Evolutionary conservation across 805 yeast species (phyloP).

Genomic region (Wickerhamomyces alni): DNA sequence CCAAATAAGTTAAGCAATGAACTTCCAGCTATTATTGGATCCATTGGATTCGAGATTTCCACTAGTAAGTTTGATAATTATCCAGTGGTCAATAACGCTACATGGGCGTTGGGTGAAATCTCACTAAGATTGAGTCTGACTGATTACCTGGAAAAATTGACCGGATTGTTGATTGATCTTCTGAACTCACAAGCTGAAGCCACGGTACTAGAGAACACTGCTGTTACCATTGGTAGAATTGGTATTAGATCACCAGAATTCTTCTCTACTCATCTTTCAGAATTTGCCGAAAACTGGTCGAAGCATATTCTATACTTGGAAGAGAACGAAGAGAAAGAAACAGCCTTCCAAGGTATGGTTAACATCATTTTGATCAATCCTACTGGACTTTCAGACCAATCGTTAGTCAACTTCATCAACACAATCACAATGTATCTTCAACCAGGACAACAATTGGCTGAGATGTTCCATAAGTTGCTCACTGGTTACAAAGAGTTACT

Average conservation of each 20-base stretch:
- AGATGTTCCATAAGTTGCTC: slow-evolving; percentile 38
- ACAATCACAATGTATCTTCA: slow-evolving; percentile 51
- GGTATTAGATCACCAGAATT: slow-evolving; percentile 59
- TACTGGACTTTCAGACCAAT: slow-evolving; percentile 46
- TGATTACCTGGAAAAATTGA: slow-evolving; percentile 49
- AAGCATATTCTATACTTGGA: slow-evolving; percentile 57
- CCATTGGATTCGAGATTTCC: slow-evolving; percentile 64
- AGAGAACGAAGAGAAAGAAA: slow-evolving; percentile 84
- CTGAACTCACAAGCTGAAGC: slow-evolving; percentile 50
- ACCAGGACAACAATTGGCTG: slow-evolving; percentile 42
- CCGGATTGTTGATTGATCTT: slow-evolving; percentile 53
- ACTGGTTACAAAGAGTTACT: slow-evolving; percentile 40
- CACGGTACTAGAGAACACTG: slow-evolving; percentile 78
- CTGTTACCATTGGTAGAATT: slow-evolving; percentile 83
- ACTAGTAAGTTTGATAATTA: slow-evolving; percentile 41
- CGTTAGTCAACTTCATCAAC: slow-evolving; percentile 48
- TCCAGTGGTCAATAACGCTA: slow-evolving; percentile 80
- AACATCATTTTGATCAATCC: slow-evolving; percentile 63
- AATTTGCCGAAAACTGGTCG: slow-evolving; percentile 66
- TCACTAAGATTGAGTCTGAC: slow-evolving; percentile 50
- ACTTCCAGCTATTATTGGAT: slow-evolving; percentile 49
- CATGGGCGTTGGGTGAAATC: slow-evolving; percentile 92
- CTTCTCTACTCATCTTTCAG: slow-evolving; percentile 51
- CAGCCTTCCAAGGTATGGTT: slow-evolving; percentile 82
- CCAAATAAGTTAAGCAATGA: slow-evolving; percentile 27